Percentiles rank a stretch among this genome's conserved stretches.
phyloP scores from a whole-genome alignment of 2,329 filamentous ascomycete species.

The Microcyclospora tardicrescens region DNA sequence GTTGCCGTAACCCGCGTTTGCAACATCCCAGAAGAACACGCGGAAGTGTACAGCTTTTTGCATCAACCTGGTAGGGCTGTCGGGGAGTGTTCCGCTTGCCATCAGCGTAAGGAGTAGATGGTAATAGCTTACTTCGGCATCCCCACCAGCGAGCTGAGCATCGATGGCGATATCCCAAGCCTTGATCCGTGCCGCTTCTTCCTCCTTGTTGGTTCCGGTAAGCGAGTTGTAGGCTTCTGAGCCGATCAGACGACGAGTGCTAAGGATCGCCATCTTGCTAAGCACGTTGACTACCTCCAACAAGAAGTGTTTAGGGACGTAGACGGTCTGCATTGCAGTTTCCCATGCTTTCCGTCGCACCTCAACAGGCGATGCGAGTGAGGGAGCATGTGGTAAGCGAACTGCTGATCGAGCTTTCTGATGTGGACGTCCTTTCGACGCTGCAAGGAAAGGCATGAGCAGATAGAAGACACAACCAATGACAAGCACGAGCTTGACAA shows the following conservation, averaged over 20 bases:
- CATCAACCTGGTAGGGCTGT: slow-evolving; percentile 74
- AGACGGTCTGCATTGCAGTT: slow-evolving; percentile 82
- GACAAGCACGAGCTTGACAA: slow-evolving; percentile 39
- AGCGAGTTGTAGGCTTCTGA: slow-evolving; percentile 63
- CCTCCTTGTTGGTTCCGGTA: slow-evolving; percentile 68
- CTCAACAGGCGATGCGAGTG: slow-evolving; percentile 68
- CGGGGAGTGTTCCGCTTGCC: slow-evolving; percentile 73
- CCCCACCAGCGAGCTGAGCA: slow-evolving; percentile 81
- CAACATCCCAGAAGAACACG: slow-evolving; percentile 71
- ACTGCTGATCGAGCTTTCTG: slow-evolving; percentile 30
- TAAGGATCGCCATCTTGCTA: slow-evolving; percentile 71
- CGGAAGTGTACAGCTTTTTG: slow-evolving; percentile 83
- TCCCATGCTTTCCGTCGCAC: slow-evolving; percentile 84
- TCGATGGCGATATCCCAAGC: slow-evolving; percentile 90
- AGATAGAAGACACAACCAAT: slow-evolving; percentile 44
- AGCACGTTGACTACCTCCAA: slow-evolving; percentile 71
- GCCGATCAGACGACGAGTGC: slow-evolving; percentile 64
- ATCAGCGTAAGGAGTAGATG: slow-evolving; percentile 75
- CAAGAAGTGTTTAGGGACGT: slow-evolving; percentile 78
- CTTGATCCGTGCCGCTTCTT: slow-evolving; percentile 76
- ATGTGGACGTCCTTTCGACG: slow-evolving; percentile 41
- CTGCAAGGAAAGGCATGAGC: slow-evolving; percentile 43
- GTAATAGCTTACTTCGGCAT: slow-evolving; percentile 78
- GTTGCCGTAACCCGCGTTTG: slow-evolving; percentile 51
- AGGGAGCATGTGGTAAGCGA: slow-evolving; percentile 44